A percentile compares a stretch with the other conserved stretches of the same genome.
These are phyloP conservation scores for Crithidia mellificae DNA, from an alignment of 208 protist species.

Conservation along the genomic window DNA sequence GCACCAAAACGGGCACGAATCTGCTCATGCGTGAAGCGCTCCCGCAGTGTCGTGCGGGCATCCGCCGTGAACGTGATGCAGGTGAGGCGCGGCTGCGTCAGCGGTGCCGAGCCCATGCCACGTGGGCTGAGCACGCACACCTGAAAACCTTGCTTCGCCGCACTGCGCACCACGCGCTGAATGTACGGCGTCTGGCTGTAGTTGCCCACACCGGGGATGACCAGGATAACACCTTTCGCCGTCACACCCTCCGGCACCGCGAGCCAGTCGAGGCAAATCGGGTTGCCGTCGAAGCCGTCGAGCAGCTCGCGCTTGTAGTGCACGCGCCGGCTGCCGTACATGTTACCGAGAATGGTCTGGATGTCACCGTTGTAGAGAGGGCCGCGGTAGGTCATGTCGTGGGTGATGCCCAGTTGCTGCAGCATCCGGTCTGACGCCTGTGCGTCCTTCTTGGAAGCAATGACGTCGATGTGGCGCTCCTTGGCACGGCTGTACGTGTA, in stretches of 20 bases:
- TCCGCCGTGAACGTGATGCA: conserved; percentile 56
- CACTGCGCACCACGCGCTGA: conserved; percentile 29
- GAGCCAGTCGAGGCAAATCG: conserved; percentile 66
- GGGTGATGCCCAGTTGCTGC: conserved; percentile 37
- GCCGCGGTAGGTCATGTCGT: conserved; percentile 44
- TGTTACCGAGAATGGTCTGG: conserved; percentile 46
- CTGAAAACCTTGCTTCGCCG: conserved; percentile 36
- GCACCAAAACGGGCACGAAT: conserved; percentile 29
- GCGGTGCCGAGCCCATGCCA: conserved; percentile 57
- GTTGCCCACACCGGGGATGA: conserved; percentile 53
- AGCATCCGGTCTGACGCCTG: conserved; percentile 9
- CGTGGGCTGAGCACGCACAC: conserved; percentile 59
- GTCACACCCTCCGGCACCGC: conserved; percentile 16
- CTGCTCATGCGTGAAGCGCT: conserved; percentile 25
- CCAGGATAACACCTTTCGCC: conserved; percentile 44
- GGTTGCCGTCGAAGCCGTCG: conserved; percentile 49
- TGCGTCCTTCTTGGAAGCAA: conserved; percentile 20
- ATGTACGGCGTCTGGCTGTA: conserved; percentile 52
- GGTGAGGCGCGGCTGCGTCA: conserved; percentile 43
- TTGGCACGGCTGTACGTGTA: conserved; percentile 33
- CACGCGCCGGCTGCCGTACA: conserved; percentile 29
- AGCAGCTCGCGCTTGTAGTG: conserved; percentile 51
- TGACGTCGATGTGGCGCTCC: conserved; percentile 35
- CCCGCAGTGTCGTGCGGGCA: conserved; percentile 31
- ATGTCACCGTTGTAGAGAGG: conserved; percentile 65